Percentiles rank a stretch among this genome's conserved stretches.
Evolutionary conservation across 371 early-diverging fungal genomes (phyloP).

Genomic region (Blastocladiella emersonii): DNA sequence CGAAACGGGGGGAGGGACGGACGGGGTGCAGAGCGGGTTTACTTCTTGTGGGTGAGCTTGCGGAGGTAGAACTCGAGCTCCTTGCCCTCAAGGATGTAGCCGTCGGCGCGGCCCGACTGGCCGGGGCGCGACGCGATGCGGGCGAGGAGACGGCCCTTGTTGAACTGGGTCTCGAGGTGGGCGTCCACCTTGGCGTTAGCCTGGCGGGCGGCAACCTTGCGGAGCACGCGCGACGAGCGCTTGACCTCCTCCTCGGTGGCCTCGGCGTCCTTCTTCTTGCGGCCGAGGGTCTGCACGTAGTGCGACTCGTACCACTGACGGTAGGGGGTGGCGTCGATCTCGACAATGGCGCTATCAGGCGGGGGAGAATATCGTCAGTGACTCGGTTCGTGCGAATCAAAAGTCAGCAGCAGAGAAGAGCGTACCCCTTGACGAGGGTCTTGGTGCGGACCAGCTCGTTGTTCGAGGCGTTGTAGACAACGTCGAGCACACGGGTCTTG

Average conservation of each 20-base stretch:
- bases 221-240: conserved; percentile 78
- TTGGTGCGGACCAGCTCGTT: conserved; percentile 99
- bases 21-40: too few relatives aligned
- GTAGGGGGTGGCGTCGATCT: conserved; percentile 98
- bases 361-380: too few relatives aligned
- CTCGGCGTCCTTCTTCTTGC: conserved; percentile 51
- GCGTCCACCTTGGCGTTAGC: conserved; percentile 71
- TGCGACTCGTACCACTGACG: conserved; percentile 96
- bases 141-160: conserved; percentile 83
- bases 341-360: conserved; percentile 60
- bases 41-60: conserved; percentile 45
- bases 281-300: conserved; percentile 81
- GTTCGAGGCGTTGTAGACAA: conserved; percentile 99
- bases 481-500: conserved; percentile 93
- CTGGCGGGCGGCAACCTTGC: conserved; percentile 77
- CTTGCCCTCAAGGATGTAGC: conserved; percentile 98
- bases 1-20: too few relatives aligned
- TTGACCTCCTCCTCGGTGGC: conserved; percentile 51
- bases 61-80: conserved; percentile 93
- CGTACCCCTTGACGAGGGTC: conserved; percentile 94
- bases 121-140: conserved; percentile 96
- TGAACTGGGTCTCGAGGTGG: conserved; percentile 86
- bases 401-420: neutral
- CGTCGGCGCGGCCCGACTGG: conserved; percentile 97
- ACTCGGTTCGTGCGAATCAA: too few relatives aligned